phyloP scores from a whole-genome alignment of 2,329 filamentous ascomycete species.

The Cladosporium austrohemisphaericum region DNA sequence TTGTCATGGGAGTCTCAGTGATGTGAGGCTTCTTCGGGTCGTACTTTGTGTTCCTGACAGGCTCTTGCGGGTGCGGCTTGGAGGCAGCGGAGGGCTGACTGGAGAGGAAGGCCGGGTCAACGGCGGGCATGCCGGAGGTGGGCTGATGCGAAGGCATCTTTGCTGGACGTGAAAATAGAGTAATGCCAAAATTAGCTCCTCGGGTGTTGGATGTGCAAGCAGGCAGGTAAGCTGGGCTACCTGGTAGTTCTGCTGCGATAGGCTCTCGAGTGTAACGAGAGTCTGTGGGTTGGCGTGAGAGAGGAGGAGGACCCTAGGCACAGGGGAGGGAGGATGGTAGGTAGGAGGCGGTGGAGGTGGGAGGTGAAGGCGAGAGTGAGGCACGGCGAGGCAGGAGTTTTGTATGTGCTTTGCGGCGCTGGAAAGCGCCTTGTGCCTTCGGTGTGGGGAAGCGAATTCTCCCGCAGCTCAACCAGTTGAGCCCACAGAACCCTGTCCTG shows the following conservation, averaged over 20 bases:
- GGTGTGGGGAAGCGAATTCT: constrained; percentile 4
- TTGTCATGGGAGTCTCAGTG: constrained; percentile 74
- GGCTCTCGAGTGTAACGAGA: constrained; percentile 13
- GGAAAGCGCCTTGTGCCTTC: not conserved
- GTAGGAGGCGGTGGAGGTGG: constrained; percentile 7
- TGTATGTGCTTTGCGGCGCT: not conserved
- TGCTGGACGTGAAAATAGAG: not conserved
- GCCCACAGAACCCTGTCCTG: constrained; percentile 8
- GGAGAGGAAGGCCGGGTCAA: constrained; percentile 47
- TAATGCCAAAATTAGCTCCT: constrained; percentile 9
- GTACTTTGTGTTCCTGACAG: constrained; percentile 51
- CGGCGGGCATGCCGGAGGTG: constrained; percentile 44
- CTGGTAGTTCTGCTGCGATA: constrained; percentile 2
- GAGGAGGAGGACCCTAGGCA: constrained; percentile 3
- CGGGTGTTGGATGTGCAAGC: constrained; percentile 1
- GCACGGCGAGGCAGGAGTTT: constrained; percentile 7
- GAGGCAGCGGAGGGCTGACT: constrained; percentile 45
- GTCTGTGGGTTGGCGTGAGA: constrained; percentile 15
- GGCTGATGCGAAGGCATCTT: constrained; percentile 52
- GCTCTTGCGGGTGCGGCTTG: constrained; percentile 44
- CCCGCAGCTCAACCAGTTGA: constrained; percentile 13
- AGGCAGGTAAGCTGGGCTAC: constrained; percentile 8
- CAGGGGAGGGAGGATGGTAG: not conserved
- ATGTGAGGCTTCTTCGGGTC: constrained; percentile 77
- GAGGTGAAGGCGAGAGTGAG: constrained; percentile 3